Base-by-base conservation (phyloP, 2,329 filamentous ascomycete genomes). In the Fusarium sp. region DNA sequence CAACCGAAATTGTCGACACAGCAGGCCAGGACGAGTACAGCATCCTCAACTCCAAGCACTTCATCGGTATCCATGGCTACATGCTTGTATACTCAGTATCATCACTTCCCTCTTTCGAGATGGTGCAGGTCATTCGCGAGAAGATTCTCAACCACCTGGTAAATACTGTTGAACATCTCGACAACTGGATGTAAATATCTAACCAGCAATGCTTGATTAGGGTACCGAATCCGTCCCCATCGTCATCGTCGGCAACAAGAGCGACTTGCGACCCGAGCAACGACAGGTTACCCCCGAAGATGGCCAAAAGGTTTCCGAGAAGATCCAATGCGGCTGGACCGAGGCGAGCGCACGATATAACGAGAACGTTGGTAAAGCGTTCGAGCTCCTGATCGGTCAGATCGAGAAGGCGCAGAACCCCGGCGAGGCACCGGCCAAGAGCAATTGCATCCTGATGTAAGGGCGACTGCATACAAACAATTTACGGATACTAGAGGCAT, bases 11-110 rank as follows among this genome's bases (percentile, higher is more conserved):
- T 75, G 96, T 99, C 78, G 96, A 99, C 78, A 99, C 96, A 26
- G 96, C 96, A 52, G 96, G 96, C 62, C 94, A 97, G 91, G 96
- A 99, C 83, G 96, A 99, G 81, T 99, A 99, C 84, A 97, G 93
- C 77, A 97, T 98, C 69, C 85, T 99, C 65, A 98, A 97, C 81
- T 97, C 93, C 66, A 98, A 98, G 83, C 95, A 98, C 78, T 98
- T 98, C 75, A 98, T 99, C 78, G 96, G 96, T 67, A 98, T 98
- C 71, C 96, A 99, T 83, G 96, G 96, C 57, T 99, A 98, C 80
- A 94, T 99, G 87, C 91, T 99, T 62, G 95, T 97, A 47, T 99
- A 99, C 81, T 97, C 94, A n/a, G 94, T 99, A 48, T 92, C 92
- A 21, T 97, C 93, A 46, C 89, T 93, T 75, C 92, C 96, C 73